Conservation (phyloP, 192 early-diverging fungal species). For the Umbelopsis vinacea region DNA sequence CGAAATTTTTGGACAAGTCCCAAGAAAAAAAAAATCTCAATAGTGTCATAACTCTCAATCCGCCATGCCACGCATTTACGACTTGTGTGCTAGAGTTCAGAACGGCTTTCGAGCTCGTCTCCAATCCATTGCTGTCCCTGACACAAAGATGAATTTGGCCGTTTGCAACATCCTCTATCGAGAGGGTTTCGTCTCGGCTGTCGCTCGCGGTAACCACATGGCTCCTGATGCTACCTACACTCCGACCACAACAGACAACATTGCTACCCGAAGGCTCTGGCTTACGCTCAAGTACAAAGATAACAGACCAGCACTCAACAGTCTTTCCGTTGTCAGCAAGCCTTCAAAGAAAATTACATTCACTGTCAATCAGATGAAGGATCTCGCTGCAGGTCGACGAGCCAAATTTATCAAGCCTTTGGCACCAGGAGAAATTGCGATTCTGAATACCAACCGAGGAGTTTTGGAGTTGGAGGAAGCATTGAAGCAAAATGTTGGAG, state of each 20-base stretch:
- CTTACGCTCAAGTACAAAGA: slow-evolving; percentile 93
- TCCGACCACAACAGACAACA: slow-evolving; percentile 79
- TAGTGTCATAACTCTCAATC: background rate
- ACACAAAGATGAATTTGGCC: slow-evolving; percentile 85
- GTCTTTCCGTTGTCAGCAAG: slow-evolving; percentile 84
- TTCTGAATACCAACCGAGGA: slow-evolving; percentile 84
- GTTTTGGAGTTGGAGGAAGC: slow-evolving; percentile 93
- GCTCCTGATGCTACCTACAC: slow-evolving; percentile 75
- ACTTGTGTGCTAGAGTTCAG: slow-evolving; percentile 87
- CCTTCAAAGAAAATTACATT: slow-evolving; percentile 83
- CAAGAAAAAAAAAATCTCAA: background rate
- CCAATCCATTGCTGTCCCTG: slow-evolving; percentile 83
- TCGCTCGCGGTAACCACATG: slow-evolving; percentile 77
- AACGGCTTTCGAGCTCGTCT: slow-evolving; percentile 89
- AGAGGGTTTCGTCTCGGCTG: slow-evolving; percentile 87
- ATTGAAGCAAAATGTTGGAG: slow-evolving; percentile 79
- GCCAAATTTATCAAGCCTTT: slow-evolving; percentile 81
- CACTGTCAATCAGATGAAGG: slow-evolving; percentile 78
- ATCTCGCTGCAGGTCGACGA: slow-evolving; percentile 73
- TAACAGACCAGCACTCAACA: slow-evolving; percentile 76
- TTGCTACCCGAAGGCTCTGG: slow-evolving; percentile 89
- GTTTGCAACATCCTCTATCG: slow-evolving; percentile 87
- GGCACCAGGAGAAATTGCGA: slow-evolving; percentile 89
- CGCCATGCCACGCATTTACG: slow-evolving; percentile 77
- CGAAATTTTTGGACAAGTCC: background rate